Evolutionary conservation across 2,329 filamentous ascomycete species (phyloP).

Genomic region (Penicillium janthinellum): DNA sequence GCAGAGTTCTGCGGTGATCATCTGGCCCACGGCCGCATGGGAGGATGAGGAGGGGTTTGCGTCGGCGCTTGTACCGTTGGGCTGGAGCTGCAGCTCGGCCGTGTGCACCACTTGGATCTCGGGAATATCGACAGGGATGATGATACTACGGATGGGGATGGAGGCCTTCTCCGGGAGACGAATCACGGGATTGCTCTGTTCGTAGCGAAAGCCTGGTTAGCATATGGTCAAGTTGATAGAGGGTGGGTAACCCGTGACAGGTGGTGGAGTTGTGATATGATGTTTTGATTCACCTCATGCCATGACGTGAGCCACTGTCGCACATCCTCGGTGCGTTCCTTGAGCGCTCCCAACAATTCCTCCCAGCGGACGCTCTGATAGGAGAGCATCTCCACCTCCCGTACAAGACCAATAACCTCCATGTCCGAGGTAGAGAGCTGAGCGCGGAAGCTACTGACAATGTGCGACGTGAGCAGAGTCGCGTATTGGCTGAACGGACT

Average conservation of each 20-base stretch:
- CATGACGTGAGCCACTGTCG: constrained; percentile 57
- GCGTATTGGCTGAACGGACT: constrained; percentile 51
- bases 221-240: constrained; percentile 2
- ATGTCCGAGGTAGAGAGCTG: constrained; percentile 52
- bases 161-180: constrained; percentile 34
- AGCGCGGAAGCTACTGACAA: constrained; percentile 51
- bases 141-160: constrained; percentile 63
- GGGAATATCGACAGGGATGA: constrained; percentile 88
- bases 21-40: constrained; percentile 50
- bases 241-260: not conserved
- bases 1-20: constrained; percentile 49
- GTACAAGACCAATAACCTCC: constrained; percentile 57
- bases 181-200: constrained; percentile 38
- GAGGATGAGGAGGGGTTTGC: constrained; percentile 27
- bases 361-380: constrained; percentile 59
- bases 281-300: constrained; percentile 53
- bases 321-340: constrained; percentile 48
- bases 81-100: constrained; percentile 50
- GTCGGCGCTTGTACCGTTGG: constrained; percentile 17
- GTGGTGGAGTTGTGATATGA: not conserved
- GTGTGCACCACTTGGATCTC: constrained; percentile 81
- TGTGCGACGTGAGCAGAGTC: constrained; percentile 55
- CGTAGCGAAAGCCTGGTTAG: constrained; percentile 11
- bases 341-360: constrained; percentile 54
- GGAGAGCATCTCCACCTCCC: constrained; percentile 54